Evolutionary conservation across 2,329 filamentous ascomycete genomes (phyloP), one percentile per base, ranked within the genome.

Genomic region (Blastomyces gilchristii): DNA sequence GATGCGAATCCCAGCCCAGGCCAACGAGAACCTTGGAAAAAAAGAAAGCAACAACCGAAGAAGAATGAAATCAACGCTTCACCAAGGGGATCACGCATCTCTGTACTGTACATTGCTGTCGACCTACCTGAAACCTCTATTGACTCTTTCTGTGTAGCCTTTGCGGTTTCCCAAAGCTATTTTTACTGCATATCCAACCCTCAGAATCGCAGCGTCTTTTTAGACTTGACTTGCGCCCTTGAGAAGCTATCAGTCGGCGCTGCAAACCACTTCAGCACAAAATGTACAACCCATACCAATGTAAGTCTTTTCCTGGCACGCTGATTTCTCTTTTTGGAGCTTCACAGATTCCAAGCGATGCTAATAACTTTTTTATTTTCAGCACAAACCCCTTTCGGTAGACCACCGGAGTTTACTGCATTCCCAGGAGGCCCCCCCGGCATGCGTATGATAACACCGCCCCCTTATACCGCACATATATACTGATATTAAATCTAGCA

Each of bases 361-460:
- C 68, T 69, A 58, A 67, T 64, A 43, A 47, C 12, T 37, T 39
- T 43, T 9, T 9, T 34, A 37, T 37, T 37, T 37, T 37, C 34
- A 76, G 75, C 73, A 67, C 72, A 76, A 28, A 73, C 74, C 67
- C 83, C 85, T 58, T 96, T 91, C 80, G 89, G 87, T 71, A 83
- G 85, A 64, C 87, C 89, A 71, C 89, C 89, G 61, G 84, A 85
- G 68, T 95, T 88, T 78, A 85, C 84, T 68, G 82, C 81, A 63
- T 91, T 89, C 70, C 87, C 88, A 65, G 87, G 85, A 68, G 85
- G 87, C 70, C 89, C 89, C 70, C 90, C 91, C 69, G 90, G 90
- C 77, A 85, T 91, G 84, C 89, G 91, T 93, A 82, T 53, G 41
- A 54, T 43, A 50, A 56, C 31, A 4, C 39, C 31, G 58, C 22